These are phyloP conservation scores for Tetrahymena malaccensis DNA, from an alignment of 73 alveolate species.

Conservation along the genomic window DNA sequence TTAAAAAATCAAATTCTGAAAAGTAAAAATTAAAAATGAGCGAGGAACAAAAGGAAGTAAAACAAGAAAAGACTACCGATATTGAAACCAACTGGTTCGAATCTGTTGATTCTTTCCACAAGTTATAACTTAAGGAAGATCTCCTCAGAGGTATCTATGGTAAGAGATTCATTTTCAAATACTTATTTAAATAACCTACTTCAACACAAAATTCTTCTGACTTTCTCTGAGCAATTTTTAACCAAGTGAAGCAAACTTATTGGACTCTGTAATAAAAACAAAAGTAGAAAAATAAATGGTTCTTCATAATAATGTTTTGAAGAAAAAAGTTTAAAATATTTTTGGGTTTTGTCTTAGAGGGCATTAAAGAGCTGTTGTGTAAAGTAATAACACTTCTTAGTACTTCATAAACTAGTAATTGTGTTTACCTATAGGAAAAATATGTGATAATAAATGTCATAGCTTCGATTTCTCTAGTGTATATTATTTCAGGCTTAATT, in stretches of 20 bases:
- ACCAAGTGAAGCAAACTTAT: background rate
- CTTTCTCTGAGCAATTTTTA: background rate
- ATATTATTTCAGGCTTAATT: background rate
- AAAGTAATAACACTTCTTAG: no score
- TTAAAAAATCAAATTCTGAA: background rate
- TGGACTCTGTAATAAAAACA: background rate
- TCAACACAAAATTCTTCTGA: background rate
- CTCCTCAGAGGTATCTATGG: conserved; percentile 71
- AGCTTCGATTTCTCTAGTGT: background rate
- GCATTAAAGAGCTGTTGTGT: background rate
- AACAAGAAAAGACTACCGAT: background rate
- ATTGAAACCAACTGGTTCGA: conserved; percentile 70
- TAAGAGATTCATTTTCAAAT: background rate
- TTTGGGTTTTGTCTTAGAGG: background rate
- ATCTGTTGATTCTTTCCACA: conserved; percentile 70
- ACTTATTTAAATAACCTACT: background rate
- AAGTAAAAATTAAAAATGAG: background rate
- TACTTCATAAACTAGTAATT: background rate
- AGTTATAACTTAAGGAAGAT: conserved; percentile 61
- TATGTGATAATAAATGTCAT: background rate
- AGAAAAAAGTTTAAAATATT: background rate
- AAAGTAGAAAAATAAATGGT: background rate
- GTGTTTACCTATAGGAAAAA: background rate
- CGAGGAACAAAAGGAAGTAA: background rate
- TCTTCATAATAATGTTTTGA: background rate